Evolutionary conservation across 1,139 yeast genomes (phyloP), one percentile per base, ranked within the genome.

Genomic region (Suhomyces panamericanus): DNA sequence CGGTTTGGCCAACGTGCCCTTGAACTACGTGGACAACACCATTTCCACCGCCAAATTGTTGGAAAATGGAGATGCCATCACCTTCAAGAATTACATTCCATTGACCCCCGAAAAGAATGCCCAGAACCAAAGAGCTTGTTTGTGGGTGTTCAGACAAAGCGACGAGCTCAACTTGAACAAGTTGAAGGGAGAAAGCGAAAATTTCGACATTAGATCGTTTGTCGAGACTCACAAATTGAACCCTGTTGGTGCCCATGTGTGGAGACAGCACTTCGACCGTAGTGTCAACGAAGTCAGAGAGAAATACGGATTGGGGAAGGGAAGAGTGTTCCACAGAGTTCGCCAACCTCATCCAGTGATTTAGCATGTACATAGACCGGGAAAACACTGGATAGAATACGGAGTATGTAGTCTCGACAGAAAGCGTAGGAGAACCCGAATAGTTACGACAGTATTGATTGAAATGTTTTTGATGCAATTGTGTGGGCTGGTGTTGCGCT

Each of bases 71-170:
- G 73, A 66, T 4, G 53, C 58, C 20, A 50, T 53, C 38, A 81
- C 78, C 39, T 70, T 87, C 51, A 68, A 74, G 42, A 75, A 78
- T n/a, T 93, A 89, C 61, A 61, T 75, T 32, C 97, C 99, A 22
- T 89, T 96, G 42, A 79, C 81, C 31, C 96, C 98, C 12, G 98
- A 91, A 62, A 87, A 87, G 68, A 93, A 95, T 63, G 76, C 86
- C 7, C 87, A 87, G 27, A 72, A 73, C 29, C 97, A 93, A 67
- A 81, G 99, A 66, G 85, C 87, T 46, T 83, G 89, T 47, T 81
- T 89, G 39, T 90, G 98, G 96, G 95, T 89, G 3, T 87, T 90
- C 66, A 82, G 90, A 66, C 98, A 93, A 66, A 46, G 56, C 3
- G 56, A 55, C 9, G 53, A 50, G 38, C 50, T 64, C 38, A 49